Percentiles rank a stretch among this genome's conserved stretches.
phyloP scores from a whole-genome alignment of 305 asterid species.

The Rubia peregrina region DNA sequence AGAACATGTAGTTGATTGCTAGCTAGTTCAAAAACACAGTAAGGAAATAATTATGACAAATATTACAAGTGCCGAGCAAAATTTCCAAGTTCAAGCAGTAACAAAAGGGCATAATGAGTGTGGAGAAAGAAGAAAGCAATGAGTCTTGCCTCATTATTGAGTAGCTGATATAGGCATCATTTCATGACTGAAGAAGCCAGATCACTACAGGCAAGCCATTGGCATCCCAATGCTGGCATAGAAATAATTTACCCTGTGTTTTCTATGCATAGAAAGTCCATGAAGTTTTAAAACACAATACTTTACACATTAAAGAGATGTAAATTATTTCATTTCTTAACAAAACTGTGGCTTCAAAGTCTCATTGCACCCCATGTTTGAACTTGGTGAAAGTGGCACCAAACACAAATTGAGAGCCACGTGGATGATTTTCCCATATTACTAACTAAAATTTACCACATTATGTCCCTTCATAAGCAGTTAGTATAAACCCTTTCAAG shows the following conservation, averaged over 20 bases:
- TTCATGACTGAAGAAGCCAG: background rate
- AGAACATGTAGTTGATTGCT: background rate
- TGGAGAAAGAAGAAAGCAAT: constrained; percentile 1
- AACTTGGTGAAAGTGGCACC: constrained; percentile 1
- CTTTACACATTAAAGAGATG: background rate
- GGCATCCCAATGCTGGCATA: background rate
- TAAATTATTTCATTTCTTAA: background rate
- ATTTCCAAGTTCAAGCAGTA: background rate
- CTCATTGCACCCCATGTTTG: background rate
- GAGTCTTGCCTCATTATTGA: constrained; percentile 7
- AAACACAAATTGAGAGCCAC: constrained; percentile 2
- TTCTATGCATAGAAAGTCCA: background rate
- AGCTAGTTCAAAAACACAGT: background rate
- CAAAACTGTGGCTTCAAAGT: background rate
- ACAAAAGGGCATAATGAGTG: constrained; percentile 8
- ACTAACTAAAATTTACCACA: constrained; percentile 1
- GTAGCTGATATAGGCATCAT: constrained; percentile 12
- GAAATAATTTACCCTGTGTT: background rate
- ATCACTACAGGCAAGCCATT: constrained; percentile 2
- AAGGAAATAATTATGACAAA: background rate
- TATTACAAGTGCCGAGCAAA: background rate
- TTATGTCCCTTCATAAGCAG: background rate
- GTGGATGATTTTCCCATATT: constrained; percentile 7
- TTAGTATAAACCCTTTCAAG: background rate
- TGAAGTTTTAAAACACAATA: background rate